Evolutionary conservation across 495 filamentous ascomycete species (phyloP).

Genomic region (Aspergillus carlsbadensis): DNA sequence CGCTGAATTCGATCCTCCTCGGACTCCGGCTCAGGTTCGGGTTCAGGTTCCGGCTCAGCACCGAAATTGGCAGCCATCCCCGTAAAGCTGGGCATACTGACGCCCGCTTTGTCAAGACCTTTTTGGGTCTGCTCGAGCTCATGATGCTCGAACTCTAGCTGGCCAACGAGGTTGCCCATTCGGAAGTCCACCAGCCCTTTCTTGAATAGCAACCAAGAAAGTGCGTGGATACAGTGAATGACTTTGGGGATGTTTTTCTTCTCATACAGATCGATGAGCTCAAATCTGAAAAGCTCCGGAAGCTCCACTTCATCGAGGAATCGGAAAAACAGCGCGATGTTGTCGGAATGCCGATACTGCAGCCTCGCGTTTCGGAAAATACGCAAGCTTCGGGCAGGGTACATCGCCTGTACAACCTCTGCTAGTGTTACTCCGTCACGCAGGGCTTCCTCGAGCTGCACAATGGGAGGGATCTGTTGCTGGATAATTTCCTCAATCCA

Average conservation of each 20-base stretch:
- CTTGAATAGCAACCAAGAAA: conserved; percentile 92
- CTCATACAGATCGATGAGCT: conserved; percentile 96
- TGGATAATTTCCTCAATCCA: conserved; percentile 98
- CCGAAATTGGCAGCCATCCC: conserved; percentile 96
- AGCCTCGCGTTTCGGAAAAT: conserved; percentile 84
- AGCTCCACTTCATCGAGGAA: conserved; percentile 92
- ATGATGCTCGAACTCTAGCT: conserved; percentile 95
- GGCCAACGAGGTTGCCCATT: conserved; percentile 97
- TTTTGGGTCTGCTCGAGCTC: conserved; percentile 97
- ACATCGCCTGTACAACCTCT: conserved; percentile 90
- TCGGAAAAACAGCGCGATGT: conserved; percentile 90
- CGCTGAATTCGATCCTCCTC: conserved; percentile 88
- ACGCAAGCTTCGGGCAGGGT: conserved; percentile 68
- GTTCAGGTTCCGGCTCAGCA: conserved; percentile 68
- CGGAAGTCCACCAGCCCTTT: conserved; percentile 93
- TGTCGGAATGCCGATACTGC: conserved; percentile 96
- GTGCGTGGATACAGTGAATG: conserved; percentile 96
- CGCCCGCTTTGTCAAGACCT: conserved; percentile 89
- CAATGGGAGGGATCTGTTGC: conserved; percentile 85
- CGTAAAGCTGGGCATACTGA: conserved; percentile 95
- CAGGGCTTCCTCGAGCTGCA: conserved; percentile 92
- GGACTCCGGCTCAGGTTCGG: conserved; percentile 71
- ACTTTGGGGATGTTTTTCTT: conserved; percentile 99
- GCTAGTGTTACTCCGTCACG: conserved; percentile 93
- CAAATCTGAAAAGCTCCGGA: conserved; percentile 97